A percentile compares a stretch with the other conserved stretches of the same genome.
Evolutionary conservation across 2,329 filamentous ascomycete genomes (phyloP).

Genomic region (Colletotrichum siamense): DNA sequence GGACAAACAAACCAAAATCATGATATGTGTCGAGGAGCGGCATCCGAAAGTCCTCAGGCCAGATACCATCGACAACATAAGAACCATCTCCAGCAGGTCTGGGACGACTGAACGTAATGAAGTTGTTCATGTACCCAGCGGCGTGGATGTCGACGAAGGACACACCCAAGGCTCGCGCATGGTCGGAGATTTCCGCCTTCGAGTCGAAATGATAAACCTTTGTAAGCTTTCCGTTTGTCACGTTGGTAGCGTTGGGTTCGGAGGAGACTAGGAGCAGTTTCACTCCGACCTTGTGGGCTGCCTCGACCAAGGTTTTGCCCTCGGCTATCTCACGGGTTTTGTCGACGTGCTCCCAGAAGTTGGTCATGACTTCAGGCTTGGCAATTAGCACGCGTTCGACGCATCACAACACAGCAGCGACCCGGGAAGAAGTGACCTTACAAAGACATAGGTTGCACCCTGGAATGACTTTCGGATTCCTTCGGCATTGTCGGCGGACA

Average conservation of each 20-base stretch:
- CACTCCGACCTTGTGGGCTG: not conserved
- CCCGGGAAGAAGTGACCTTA: not conserved
- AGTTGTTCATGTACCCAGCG: not conserved
- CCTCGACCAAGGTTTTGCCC: not conserved
- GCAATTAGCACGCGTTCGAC: not conserved
- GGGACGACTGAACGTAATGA: not conserved
- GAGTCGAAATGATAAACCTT: not conserved
- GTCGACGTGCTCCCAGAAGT: not conserved
- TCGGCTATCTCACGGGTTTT: not conserved
- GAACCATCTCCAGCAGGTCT: not conserved
- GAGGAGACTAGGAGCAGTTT: not conserved
- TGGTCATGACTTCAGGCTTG: not conserved
- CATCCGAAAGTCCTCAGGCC: not conserved
- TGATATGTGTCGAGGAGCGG: not conserved
- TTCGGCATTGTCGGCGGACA: not conserved
- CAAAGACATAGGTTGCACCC: not conserved
- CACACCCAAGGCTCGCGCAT: not conserved
- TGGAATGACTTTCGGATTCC: not conserved
- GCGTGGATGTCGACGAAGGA: not conserved
- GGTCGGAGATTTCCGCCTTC: not conserved
- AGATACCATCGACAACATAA: not conserved
- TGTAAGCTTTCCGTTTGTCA: not conserved
- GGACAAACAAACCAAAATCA: not conserved
- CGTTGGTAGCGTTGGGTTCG: not conserved
- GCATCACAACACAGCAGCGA: not conserved